phyloP scores from a whole-genome alignment of 73 alveolate genomes.

The Symbiodinium natans region DNA sequence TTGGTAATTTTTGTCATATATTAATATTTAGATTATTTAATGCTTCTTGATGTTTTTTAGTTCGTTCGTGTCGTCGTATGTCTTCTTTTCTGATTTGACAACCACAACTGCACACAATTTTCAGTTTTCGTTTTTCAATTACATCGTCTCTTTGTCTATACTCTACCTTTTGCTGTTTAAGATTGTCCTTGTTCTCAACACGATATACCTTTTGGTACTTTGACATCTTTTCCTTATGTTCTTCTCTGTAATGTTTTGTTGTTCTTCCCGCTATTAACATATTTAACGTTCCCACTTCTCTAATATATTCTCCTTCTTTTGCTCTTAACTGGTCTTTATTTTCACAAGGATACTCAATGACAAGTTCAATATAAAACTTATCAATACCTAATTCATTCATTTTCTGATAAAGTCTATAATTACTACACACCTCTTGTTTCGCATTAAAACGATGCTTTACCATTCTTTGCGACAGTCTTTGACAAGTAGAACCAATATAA shows the following conservation, averaged over 20 bases:
- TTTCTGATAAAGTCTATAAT: not conserved
- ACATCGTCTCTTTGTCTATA: not conserved
- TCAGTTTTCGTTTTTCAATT: not conserved
- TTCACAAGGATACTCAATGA: not conserved
- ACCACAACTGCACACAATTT: too few species aligned
- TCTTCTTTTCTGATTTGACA: too few species aligned
- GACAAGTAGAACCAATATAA: not conserved
- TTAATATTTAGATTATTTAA: too few species aligned
- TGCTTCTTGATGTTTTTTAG: too few species aligned
- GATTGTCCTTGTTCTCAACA: not conserved
- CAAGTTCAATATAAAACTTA: not conserved
- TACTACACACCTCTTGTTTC: not conserved
- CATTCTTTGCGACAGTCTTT: not conserved
- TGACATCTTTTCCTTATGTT: not conserved
- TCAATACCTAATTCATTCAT: not conserved
- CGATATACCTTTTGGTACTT: not conserved
- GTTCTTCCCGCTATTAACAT: not conserved
- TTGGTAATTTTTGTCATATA: too few species aligned
- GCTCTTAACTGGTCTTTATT: slow-evolving; percentile 4
- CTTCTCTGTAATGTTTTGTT: not conserved
- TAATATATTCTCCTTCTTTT: not conserved
- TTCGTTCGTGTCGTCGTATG: too few species aligned
- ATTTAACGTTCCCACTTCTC: not conserved
- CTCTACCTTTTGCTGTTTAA: not conserved
- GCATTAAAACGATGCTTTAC: not conserved